Percentiles rank a stretch among this genome's conserved stretches.
Conservation (phyloP, 148 eudicot species). For the Chenopodium suecicum region DNA sequence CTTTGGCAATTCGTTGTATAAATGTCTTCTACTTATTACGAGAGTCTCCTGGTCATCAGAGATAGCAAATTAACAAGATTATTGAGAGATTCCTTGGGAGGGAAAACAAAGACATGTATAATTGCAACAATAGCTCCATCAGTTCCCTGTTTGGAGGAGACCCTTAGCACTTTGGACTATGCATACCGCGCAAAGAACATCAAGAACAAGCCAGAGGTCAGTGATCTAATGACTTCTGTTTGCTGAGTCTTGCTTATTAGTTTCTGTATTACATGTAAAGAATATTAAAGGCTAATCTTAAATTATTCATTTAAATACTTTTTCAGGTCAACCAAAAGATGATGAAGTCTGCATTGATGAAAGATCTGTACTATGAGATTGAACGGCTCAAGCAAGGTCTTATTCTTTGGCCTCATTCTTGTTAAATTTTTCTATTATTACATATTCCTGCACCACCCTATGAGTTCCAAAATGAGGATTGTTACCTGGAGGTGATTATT, state of each 20-base stretch:
- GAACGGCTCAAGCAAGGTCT: constrained; percentile 96
- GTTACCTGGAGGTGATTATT: background rate
- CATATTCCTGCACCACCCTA: background rate
- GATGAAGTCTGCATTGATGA: constrained; percentile 96
- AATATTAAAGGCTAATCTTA: background rate
- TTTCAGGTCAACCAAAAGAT: constrained; percentile 90
- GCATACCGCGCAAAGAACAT: constrained; percentile 99
- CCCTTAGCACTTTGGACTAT: constrained; percentile 95
- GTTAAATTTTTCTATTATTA: no score
- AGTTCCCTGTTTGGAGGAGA: constrained; percentile 83
- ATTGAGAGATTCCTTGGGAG: constrained; percentile 96
- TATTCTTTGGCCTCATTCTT: background rate
- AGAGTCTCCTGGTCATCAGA: constrained; percentile 38
- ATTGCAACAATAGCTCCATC: constrained; percentile 97
- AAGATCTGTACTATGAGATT: constrained; percentile 88
- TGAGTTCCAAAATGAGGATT: constrained; percentile 6
- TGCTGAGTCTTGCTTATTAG: background rate
- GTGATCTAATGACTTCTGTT: constrained; percentile 23
- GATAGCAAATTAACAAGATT: constrained; percentile 96
- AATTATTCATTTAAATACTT: constrained; percentile 17
- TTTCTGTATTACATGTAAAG: background rate
- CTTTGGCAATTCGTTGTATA: background rate
- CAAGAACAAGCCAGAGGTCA: constrained; percentile 97
- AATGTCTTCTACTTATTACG: constrained; percentile 9
- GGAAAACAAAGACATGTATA: constrained; percentile 97